phyloP scores from a whole-genome alignment of 352 stramenopile species.

The Pythium apleroticum region DNA sequence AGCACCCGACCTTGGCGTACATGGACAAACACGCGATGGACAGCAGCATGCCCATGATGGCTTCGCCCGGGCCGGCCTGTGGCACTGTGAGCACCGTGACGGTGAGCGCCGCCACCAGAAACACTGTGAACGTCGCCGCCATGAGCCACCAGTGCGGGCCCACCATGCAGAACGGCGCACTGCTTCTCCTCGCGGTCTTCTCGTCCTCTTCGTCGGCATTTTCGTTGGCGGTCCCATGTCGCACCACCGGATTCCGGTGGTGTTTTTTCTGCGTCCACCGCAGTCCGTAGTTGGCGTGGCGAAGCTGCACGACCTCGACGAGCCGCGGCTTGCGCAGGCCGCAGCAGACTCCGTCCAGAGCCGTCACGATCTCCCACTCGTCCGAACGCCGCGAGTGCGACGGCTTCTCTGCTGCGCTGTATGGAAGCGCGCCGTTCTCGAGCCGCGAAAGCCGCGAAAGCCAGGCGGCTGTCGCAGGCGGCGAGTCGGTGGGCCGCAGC shows the following conservation, averaged over 20 bases:
- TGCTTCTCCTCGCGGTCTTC: not conserved
- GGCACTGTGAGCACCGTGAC: constrained; percentile 55
- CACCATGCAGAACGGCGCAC: constrained; percentile 53
- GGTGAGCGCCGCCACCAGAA: constrained; percentile 38
- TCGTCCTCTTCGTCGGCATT: not conserved
- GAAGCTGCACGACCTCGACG: constrained; percentile 57
- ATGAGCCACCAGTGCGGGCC: constrained; percentile 83
- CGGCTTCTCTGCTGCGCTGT: not conserved
- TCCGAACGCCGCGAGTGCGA: constrained; percentile 4
- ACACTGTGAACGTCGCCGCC: constrained; percentile 53
- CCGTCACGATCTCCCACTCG: constrained; percentile 25
- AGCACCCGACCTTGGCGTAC: constrained; percentile 76
- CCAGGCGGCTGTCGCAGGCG: constrained; percentile 3
- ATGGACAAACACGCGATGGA: constrained; percentile 53
- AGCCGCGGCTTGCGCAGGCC: constrained; percentile 3
- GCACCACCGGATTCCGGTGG: constrained; percentile 7
- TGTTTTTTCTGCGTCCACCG: constrained; percentile 31
- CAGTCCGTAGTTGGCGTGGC: constrained; percentile 53
- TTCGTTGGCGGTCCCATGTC: not conserved
- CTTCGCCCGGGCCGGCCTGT: constrained; percentile 42
- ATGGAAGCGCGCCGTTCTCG: constrained; percentile 2
- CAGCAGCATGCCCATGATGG: constrained; percentile 51
- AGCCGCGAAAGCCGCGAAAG: constrained; percentile 16
- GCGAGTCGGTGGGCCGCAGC: constrained; percentile 17
- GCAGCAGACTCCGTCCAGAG: constrained; percentile 3